Percentiles rank a stretch among this genome's conserved stretches.
phyloP scores from a whole-genome alignment of 345 rosid species.

The Populus deltoides region DNA sequence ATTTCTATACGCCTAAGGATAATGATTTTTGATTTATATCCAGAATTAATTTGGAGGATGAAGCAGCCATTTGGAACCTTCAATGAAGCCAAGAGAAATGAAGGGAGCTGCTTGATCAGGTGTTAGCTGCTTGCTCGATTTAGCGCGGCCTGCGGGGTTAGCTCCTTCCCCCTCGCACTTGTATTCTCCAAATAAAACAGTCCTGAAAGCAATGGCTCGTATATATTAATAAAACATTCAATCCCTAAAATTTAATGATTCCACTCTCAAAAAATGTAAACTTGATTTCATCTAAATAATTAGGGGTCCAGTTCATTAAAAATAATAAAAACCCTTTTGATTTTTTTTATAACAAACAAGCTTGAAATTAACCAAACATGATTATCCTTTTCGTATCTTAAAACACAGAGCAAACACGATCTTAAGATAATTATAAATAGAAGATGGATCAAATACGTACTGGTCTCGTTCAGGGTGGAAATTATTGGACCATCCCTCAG shows the following conservation, averaged over 20 bases:
- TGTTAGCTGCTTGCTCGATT: constrained; percentile 35
- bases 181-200: constrained; percentile 52
- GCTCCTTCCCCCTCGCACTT: constrained; percentile 52
- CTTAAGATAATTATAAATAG: not conserved
- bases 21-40: not conserved
- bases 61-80: constrained; percentile 62
- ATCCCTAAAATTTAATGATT: too few species aligned
- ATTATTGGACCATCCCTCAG: constrained; percentile 55
- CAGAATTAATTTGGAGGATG: constrained; percentile 43
- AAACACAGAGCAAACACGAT: too few species aligned
- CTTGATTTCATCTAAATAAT: too few species aligned
- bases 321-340: too few species aligned
- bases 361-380: too few species aligned
- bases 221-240: too few species aligned
- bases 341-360: too few species aligned
- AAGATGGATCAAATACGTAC: constrained; percentile 17
- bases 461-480: constrained; percentile 23
- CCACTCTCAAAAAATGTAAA: too few species aligned
- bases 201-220: constrained; percentile 21
- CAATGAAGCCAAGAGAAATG: constrained; percentile 42
- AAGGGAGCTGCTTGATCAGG: constrained; percentile 28
- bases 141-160: constrained; percentile 19
- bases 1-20: too few species aligned
- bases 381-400: too few species aligned
- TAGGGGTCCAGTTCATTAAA: too few species aligned